Base-by-base conservation (phyloP, 2,329 filamentous ascomycete genomes). In the Pseudogymnoascus sp. region DNA sequence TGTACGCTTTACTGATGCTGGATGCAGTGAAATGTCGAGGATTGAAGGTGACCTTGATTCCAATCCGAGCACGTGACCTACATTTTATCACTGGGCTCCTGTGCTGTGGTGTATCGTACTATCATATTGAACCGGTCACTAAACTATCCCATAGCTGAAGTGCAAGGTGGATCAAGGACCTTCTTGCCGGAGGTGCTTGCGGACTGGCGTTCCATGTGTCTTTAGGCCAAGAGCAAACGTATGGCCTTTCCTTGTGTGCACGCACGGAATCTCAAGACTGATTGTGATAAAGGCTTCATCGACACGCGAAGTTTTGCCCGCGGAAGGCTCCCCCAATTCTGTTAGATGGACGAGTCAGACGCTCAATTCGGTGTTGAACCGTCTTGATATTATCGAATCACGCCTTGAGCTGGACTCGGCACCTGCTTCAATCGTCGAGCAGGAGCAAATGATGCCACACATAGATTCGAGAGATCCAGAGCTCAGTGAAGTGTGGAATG, bases 171-270 rank as follows among this genome's bases (percentile, higher is more conserved):
- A 76, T 15, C 67, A 69, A 6, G 72, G 73, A 23, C 68, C 70
- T 15, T 70, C 71, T 0, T 76, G 74, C 66, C 72, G 74, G 17
- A 69, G 74, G 64, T 76, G 74, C 62, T 63, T 71, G 17, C 71
- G 72, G 7, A 69, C 71, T 4, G 74, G 73, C n/a, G 70, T 75
- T 9, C 73, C 74, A 21, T 78, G 76, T 66, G 70, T 77, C 11
- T 77, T 77, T 63, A 75, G 76, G 33, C 76, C 76, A 10, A 71
- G 75, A 42, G 75, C 75, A 46, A 77, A 77, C 66, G 75, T 76
- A 68, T 63, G 73, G 64, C 67, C 11, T 64, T 67, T 26, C 62
- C 46, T 19, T 29, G n/a, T 63, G 3, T 53, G 62, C 19, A 53
- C 15, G 59, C 31, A 59, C n/a, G 61, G 19, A 60, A 69, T 29